Evolutionary conservation across 2,329 filamentous ascomycete genomes (phyloP).

Genomic region (Didymella pomorum): DNA sequence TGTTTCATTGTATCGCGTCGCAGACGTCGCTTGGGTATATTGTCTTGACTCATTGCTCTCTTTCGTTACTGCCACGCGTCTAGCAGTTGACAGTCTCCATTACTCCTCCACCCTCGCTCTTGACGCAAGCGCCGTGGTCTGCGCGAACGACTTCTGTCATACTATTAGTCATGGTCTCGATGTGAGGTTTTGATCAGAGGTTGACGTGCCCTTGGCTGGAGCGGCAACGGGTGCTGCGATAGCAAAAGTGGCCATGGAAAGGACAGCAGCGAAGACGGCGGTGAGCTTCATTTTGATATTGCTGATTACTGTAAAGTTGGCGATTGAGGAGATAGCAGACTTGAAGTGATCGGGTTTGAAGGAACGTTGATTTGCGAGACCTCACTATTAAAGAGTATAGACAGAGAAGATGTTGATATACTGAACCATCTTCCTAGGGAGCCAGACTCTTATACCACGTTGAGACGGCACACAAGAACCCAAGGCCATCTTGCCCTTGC

Average conservation of each 20-base stretch:
- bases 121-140: slow-evolving; percentile 51
- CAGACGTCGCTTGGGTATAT: slow-evolving; percentile 19
- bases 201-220: slow-evolving; percentile 34
- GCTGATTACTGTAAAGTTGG: slow-evolving; percentile 5
- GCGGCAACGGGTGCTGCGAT: slow-evolving; percentile 44
- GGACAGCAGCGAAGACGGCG: slow-evolving; percentile 41
- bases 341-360: slow-evolving; percentile 33
- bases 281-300: slow-evolving; percentile 46
- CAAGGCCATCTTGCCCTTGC: slow-evolving; percentile 12
- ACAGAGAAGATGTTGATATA: slow-evolving; percentile 24
- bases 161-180: slow-evolving; percentile 19
- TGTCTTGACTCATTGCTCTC: neutral
- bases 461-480: slow-evolving; percentile 21
- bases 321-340: neutral
- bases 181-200: neutral
- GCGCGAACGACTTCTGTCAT: slow-evolving; percentile 38
- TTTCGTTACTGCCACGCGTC: neutral
- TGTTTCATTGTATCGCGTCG: slow-evolving; percentile 6
- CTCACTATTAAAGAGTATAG: slow-evolving; percentile 16
- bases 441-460: slow-evolving; percentile 31
- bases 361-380: slow-evolving; percentile 27
- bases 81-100: slow-evolving; percentile 38
- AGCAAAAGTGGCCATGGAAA: slow-evolving; percentile 48
- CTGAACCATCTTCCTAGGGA: slow-evolving; percentile 12
- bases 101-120: slow-evolving; percentile 26